Base-by-base conservation (phyloP, 2,329 filamentous ascomycete genomes). In the Thermomyces lanuginosus region DNA sequence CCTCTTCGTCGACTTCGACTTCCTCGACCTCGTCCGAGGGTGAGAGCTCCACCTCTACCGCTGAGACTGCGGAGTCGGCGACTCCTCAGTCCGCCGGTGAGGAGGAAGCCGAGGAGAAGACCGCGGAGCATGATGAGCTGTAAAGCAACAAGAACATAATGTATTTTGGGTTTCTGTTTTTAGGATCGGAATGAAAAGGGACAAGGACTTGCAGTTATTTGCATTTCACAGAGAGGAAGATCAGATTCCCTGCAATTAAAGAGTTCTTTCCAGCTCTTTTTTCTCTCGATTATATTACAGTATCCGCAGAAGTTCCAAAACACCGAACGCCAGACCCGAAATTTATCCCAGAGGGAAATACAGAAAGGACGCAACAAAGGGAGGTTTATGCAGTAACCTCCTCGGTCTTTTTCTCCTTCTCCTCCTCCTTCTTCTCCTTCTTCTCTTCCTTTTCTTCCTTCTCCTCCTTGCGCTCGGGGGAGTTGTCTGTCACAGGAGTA, bases 51-150 rank as follows among this genome's bases (percentile, higher is more conserved):
- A 25, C 37, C 14, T 30, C 44, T 24, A 38, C 41, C 23, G 32
- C 34, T 14, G 30, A 36, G 16, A 29, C 36, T 9, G 45, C 44
- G 14, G 40, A 52, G 22, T 41, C 31, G n/a, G 28, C n/a, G n/a
- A n/a, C n/a, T n/a, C n/a, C n/a, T n/a, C n/a, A 41, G 33, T 5
- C 36, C 21, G 29, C 39, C n/a, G 31, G 21, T 20, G 12, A 23
- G 21, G 28, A 32, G 6, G 26, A 36, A 8, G 35, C 27, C 18
- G 35, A 30, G 12, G 32, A 33, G 21, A 12, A 23, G 12, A 27
- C 36, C 21, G 34, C 41, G 24, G 40, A 36, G 6, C 53, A 57
- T 31, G 52, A 57, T 38, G 53, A 57, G 39, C 38, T 57, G 36
- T 57, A 41, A 51, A 41, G 28, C 12, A 11, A 26, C 18, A 17